Evolutionary conservation across 768 basidiomycete genomes (phyloP).

Genomic region (Pisolithus tinctorius): DNA sequence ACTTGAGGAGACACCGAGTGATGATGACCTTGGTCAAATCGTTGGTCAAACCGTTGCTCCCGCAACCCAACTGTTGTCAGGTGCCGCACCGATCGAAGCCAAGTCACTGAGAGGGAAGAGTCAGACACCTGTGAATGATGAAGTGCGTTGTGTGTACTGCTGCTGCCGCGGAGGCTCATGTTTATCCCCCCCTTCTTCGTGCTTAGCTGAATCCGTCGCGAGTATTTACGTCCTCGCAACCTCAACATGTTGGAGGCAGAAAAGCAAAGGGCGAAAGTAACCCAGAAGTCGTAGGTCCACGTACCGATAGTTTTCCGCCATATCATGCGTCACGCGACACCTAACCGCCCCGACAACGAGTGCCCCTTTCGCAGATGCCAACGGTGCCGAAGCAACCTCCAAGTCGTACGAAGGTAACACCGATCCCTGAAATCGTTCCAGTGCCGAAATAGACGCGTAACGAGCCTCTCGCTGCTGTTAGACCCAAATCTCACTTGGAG

Average conservation of each 20-base stretch:
- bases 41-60: neutral
- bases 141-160: neutral
- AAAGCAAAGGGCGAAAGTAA: neutral
- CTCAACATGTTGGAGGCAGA: neutral
- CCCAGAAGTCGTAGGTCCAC: neutral
- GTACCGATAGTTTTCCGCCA: neutral
- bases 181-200: too few relatives aligned
- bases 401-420: neutral
- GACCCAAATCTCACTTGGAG: too few relatives aligned
- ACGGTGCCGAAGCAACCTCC: neutral
- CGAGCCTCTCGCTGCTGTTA: neutral
- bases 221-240: neutral
- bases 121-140: neutral
- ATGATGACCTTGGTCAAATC: neutral
- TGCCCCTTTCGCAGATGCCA: too few relatives aligned
- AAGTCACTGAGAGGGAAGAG: slow-evolving; percentile 5
- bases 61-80: slow-evolving; percentile 11
- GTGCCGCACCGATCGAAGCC: slow-evolving; percentile 9
- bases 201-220: too few relatives aligned
- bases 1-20: neutral
- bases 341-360: too few relatives aligned
- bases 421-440: neutral
- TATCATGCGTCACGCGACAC: neutral
- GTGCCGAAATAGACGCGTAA: neutral
- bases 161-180: too few relatives aligned